Base-by-base conservation (phyloP, 2,329 filamentous ascomycete genomes). In the Aspergillus arachidicola region DNA sequence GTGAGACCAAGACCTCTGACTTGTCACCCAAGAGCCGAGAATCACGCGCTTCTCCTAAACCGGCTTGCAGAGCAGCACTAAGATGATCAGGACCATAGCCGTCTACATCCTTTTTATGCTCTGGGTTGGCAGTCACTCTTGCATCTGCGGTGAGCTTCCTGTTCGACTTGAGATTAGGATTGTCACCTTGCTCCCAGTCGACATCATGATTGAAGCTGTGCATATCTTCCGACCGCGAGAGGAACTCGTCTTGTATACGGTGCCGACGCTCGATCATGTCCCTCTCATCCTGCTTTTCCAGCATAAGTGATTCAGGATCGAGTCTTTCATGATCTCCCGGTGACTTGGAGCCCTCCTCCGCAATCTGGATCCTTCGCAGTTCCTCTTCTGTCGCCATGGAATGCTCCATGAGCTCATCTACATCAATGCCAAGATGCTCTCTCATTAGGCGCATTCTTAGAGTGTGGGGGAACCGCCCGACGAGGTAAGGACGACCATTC, bases 371-470 rank as follows among this genome's bases (percentile, higher is more conserved):
- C 6, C 84, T 82, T 36, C 80, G 83, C 16, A 84, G 81, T 69
- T 90, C 88, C 56, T 87, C 77, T 70, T 93, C 89, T 32, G 87
- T 86, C 68, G 87, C 85, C 57, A 90, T 85, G 68, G 93, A 89
- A 65, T 94, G 88, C 73, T 95, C 92, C 73, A 92, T 87, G 64
- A 97, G 89, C 72, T 92, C 91, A 76, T 99, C 95, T 4, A 97
- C 93, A 73, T 98, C 94, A 45, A 98, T 83, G n/a, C 95, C 95
- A 34, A 99, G 83, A 80, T 99, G 95, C 78, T 99, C 95, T 66
- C 94, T 87, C 95, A 98, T 98, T 56, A 98, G 83, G 30, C 95
- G 91, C 82, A 97, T 89, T 34, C 95, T 92, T 58, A 99, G 85
- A 0, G 93, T 95, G 76, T 98, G 94, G 6, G 95, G 92, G 77